A percentile compares a stretch with the other conserved stretches of the same genome.
Evolutionary conservation across 257 asterid genomes (phyloP).

Genomic region (Gardenia jasminoides): DNA sequence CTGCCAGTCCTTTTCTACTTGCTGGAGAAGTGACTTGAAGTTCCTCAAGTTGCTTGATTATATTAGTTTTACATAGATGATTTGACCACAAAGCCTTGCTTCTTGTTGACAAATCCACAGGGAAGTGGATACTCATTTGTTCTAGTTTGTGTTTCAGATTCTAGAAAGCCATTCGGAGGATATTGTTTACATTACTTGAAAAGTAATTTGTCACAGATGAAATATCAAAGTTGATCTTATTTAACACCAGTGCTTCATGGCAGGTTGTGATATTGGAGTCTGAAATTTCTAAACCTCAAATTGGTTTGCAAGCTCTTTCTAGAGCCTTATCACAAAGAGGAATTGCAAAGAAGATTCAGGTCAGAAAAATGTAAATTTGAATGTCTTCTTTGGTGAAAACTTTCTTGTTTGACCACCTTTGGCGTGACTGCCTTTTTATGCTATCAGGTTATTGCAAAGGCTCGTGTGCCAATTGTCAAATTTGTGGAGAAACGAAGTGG

Average conservation of each 20-base stretch:
- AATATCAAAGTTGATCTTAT: background rate
- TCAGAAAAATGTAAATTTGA: constrained; percentile 19
- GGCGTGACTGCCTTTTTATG: background rate
- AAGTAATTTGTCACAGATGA: background rate
- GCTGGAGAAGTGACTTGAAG: background rate
- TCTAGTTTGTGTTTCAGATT: background rate
- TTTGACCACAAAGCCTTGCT: background rate
- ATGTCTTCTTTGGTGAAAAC: constrained; percentile 18
- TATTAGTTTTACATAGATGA: background rate
- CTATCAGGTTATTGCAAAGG: constrained; percentile 86
- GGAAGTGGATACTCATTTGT: background rate
- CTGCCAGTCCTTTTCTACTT: background rate
- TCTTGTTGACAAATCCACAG: background rate
- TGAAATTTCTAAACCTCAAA: constrained; percentile 61
- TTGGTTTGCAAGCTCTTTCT: constrained; percentile 88
- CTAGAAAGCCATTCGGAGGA: background rate
- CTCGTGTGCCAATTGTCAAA: constrained; percentile 92
- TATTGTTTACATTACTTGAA: background rate
- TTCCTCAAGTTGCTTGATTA: background rate
- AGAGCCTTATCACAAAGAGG: constrained; percentile 82
- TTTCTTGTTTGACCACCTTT: constrained; percentile 10
- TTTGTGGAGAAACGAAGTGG: constrained; percentile 93
- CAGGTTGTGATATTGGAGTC: constrained; percentile 91
- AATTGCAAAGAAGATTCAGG: constrained; percentile 95
- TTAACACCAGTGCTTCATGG: constrained; percentile 7